Evolutionary conservation across 2,329 filamentous ascomycete species (phyloP), one percentile per base, ranked within the genome.

Genomic region (Sporothrix protearum): DNA sequence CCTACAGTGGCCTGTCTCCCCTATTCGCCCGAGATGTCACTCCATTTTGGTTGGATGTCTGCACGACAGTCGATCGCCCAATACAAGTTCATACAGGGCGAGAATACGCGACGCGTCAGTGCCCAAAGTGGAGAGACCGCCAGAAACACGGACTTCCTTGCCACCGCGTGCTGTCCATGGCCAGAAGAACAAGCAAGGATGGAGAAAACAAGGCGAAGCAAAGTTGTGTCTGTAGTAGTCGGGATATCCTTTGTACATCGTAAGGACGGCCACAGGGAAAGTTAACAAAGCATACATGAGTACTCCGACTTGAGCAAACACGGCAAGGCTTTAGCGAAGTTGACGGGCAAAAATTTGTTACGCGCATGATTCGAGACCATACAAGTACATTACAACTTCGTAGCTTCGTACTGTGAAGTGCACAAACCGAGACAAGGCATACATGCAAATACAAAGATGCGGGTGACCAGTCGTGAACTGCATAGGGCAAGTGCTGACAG

Each of bases 41-140:
- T 49, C 63, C 25, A 49, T 49, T 66, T 33, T 30, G 61, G 42
- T 49, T 47, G 39, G 42, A 30, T 49, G 16, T 66, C 61, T 49
- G 61, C 61, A 25, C 14, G 2, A 25, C 49, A 14, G 33, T 45
- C 22, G 28, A 14, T 25, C 42, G 12, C 63, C 42, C 12, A 12
- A 33, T 66, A 47, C 63, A 49, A 22, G 3, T 28, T 57, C 2
- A 19, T 64, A 12, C 36, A 28, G 59, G 59, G 33, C 57, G 36
- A 42, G n/a, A 63, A 16, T 45, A 64, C 45, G 22, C 59, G 16
- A 47, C 42, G 63, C 63, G 42, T 66, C 67, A 57, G 51, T 57
- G 68, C 68, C 68, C 68, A 61, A 69, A 49, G 68, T 69, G 68
- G 68, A 61, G 68, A 49, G 68, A 36, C 14, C n/a, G 30, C 4